Evolutionary conservation across 495 filamentous ascomycete genomes (phyloP), one percentile per base, ranked within the genome.

Genomic region (Elasticomyces elasticus): DNA sequence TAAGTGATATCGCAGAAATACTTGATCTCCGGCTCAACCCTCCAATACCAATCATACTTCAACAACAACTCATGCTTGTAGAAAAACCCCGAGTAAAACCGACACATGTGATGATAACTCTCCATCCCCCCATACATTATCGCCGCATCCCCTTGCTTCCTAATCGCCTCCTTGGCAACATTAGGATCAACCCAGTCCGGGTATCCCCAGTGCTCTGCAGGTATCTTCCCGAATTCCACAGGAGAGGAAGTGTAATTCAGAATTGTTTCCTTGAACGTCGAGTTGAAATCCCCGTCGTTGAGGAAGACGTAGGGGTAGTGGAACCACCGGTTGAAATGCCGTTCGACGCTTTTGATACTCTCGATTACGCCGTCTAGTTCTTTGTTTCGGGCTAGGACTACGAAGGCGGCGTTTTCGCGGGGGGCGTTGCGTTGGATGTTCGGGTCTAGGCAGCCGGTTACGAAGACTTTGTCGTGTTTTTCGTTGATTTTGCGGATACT

Each of bases 91-190:
- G 92, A 98, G 74, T 99, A 99, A 75, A 99, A 99, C 51, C 94
- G 77, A 47, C 69, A 72, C 69, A 72, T 72, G 72, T 94, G 84
- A 66, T 99, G 92, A 68, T 99, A 99, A 71, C 89, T 95, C 64
- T 96, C 94, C 81, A 99, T 90, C 22, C 92, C 92, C 70, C 92
- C 92, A 69, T 99, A 99, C 92, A 99, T 99, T 72, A 99, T 96
- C 33, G 94, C 92, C 49, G 83, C 83, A 72, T 99, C 92, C 63
- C 92, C 92, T 68, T 99, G 92, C 72, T 94, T 92, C 44, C 83
- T 76, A 61, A 99, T 88, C 53, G 89, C 91, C 69, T 99, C 92
- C 73, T 89, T 90, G 51, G 90, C 92, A 30, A 95, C 88, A 64
- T 88, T 88, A 38, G 79, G 75, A 67, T 99, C 89, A 54, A 92